Percentiles rank a stretch among this genome's conserved stretches.
Conservation (phyloP, 306 rosid species). For the Cicer chorassanicum region DNA sequence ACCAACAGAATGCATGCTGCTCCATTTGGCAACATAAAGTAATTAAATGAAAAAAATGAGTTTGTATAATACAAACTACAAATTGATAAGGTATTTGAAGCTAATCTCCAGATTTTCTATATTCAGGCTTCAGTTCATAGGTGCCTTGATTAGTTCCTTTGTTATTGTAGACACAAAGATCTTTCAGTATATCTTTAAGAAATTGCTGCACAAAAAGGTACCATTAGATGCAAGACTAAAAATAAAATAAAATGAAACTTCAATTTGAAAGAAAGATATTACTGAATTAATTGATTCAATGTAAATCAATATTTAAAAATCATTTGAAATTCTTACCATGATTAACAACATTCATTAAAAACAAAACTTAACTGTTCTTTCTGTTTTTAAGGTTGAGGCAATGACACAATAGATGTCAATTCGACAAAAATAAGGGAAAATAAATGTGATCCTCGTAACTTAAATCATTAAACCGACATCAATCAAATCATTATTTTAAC, state of each 20-base stretch:
- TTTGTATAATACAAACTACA: not conserved
- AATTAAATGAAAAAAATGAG: slow-evolving; percentile 29
- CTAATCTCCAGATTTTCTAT: slow-evolving; percentile 66
- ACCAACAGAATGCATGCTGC: slow-evolving; percentile 31
- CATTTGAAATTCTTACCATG: too few relatives aligned
- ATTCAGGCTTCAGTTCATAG: slow-evolving; percentile 92
- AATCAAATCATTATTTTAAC: too few relatives aligned
- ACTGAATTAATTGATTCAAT: too few relatives aligned
- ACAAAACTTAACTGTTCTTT: too few relatives aligned
- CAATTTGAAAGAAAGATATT: too few relatives aligned
- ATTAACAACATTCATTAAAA: too few relatives aligned
- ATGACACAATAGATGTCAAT: too few relatives aligned
- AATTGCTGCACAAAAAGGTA: slow-evolving; percentile 71
- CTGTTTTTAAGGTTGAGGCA: too few relatives aligned
- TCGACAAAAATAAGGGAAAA: too few relatives aligned
- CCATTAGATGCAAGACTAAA: slow-evolving; percentile 4
- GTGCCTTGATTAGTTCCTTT: slow-evolving; percentile 90
- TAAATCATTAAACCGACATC: too few relatives aligned
- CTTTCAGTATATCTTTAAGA: slow-evolving; percentile 88
- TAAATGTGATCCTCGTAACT: too few relatives aligned
- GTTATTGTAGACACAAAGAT: slow-evolving; percentile 86
- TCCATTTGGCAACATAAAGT: slow-evolving; percentile 25
- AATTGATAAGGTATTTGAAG: slow-evolving; percentile 41
- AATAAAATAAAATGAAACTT: not conserved
- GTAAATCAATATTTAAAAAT: too few relatives aligned